These are phyloP conservation scores for Haplosporangium gracile DNA, from an alignment of 192 early-diverging fungal species.

Conservation along the genomic window DNA sequence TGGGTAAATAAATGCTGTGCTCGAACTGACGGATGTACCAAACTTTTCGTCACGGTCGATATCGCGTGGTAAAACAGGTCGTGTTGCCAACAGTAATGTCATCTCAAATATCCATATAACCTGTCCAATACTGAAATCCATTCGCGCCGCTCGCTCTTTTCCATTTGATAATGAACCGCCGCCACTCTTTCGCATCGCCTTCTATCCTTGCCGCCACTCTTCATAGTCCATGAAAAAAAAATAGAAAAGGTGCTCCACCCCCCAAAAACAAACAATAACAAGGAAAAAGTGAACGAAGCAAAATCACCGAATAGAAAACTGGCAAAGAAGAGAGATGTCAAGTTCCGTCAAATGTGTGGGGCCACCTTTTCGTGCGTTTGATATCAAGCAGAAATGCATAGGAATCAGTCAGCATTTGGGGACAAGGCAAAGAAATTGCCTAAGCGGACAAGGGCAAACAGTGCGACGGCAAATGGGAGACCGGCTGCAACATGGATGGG, in stretches of 20 bases:
- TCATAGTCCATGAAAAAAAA: background rate
- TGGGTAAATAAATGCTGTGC: conserved; percentile 48
- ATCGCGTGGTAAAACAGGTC: conserved; percentile 37
- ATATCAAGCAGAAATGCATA: conserved; percentile 26
- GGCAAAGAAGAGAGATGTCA: conserved; percentile 52
- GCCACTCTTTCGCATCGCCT: background rate
- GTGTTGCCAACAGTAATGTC: conserved; percentile 18
- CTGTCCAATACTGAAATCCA: background rate
- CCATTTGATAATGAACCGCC: background rate
- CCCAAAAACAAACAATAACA: background rate
- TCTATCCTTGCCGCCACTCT: background rate
- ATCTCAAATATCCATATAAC: conserved; percentile 23
- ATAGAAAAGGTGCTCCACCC: background rate
- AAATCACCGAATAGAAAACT: conserved; percentile 8
- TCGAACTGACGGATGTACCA: conserved; percentile 55
- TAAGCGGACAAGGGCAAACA: background rate
- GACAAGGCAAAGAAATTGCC: conserved; percentile 2
- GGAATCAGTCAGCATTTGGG: conserved; percentile 3
- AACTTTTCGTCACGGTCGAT: conserved; percentile 55
- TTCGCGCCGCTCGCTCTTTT: conserved; percentile 5
- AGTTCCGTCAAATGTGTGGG: conserved; percentile 56
- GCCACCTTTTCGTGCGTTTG: conserved; percentile 44
- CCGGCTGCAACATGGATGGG: conserved; percentile 13
- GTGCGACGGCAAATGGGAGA: conserved; percentile 26
- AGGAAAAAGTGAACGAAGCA: conserved; percentile 11